Percentiles rank a stretch among this genome's conserved stretches.
Conservation (phyloP, 495 filamentous ascomycete species). For the Halenospora varia region DNA sequence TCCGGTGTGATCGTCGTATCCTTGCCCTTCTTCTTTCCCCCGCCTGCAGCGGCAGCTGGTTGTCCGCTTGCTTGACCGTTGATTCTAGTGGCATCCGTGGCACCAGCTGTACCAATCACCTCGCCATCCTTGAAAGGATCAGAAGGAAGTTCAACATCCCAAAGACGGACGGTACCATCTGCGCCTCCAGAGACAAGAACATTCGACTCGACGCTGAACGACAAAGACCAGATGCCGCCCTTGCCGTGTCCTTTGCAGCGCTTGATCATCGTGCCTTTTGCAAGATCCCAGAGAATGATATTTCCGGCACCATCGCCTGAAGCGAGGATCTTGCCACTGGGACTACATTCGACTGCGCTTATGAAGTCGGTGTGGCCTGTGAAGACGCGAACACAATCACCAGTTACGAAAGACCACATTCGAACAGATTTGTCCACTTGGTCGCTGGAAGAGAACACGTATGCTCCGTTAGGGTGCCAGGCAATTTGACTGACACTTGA, state of each 20-base stretch:
- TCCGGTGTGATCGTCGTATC: slow-evolving; percentile 87
- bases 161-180: slow-evolving; percentile 89
- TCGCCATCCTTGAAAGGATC: slow-evolving; percentile 44
- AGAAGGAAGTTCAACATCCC: slow-evolving; percentile 73
- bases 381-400: slow-evolving; percentile 84
- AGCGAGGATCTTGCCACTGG: slow-evolving; percentile 81
- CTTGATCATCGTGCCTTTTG: slow-evolving; percentile 76
- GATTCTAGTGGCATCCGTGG: slow-evolving; percentile 44
- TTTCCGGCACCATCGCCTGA: slow-evolving; percentile 80
- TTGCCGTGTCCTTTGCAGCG: slow-evolving; percentile 91
- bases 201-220: slow-evolving; percentile 84
- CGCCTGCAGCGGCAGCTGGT: slow-evolving; percentile 32
- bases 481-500: slow-evolving; percentile 77
- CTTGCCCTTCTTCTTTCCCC: slow-evolving; percentile 79
- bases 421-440: slow-evolving; percentile 82
- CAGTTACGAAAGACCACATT: slow-evolving; percentile 92
- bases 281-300: slow-evolving; percentile 92
- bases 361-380: slow-evolving; percentile 84
- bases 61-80: slow-evolving; percentile 30
- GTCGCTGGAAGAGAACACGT: slow-evolving; percentile 83
- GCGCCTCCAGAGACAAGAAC: slow-evolving; percentile 84
- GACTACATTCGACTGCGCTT: slow-evolving; percentile 76
- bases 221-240: slow-evolving; percentile 88
- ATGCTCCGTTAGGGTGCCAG: slow-evolving; percentile 90
- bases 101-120: slow-evolving; percentile 46